Percentiles rank a stretch among this genome's conserved stretches.
phyloP scores from a whole-genome alignment of 78 protist genomes.

The Mantamonas sphyraenae region DNA sequence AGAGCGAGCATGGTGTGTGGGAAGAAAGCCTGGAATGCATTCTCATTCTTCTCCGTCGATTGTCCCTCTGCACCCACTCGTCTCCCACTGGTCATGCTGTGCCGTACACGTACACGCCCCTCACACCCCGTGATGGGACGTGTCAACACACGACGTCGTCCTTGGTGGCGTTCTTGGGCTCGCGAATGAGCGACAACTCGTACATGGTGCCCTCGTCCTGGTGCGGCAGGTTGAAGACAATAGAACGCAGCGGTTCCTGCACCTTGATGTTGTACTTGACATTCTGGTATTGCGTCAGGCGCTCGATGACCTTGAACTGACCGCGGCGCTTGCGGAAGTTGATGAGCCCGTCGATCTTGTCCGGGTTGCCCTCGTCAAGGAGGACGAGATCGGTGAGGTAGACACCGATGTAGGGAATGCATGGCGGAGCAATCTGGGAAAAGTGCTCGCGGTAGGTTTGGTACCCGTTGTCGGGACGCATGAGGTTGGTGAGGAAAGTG shows the following conservation, averaged over 20 bases:
- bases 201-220: not conserved
- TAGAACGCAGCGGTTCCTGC: not conserved
- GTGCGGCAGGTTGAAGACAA: not conserved
- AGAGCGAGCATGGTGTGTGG: too few relatives aligned
- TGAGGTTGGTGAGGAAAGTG: not conserved
- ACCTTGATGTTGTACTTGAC: not conserved
- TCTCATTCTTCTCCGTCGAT: too few relatives aligned
- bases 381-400: constrained; percentile 60
- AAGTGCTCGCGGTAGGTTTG: constrained; percentile 45
- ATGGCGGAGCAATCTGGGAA: constrained; percentile 38
- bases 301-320: not conserved
- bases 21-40: too few relatives aligned
- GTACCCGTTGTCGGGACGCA: constrained; percentile 21
- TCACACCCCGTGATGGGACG: too few relatives aligned
- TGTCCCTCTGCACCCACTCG: too few relatives aligned
- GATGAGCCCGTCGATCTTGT: constrained; percentile 19
- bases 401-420: too few relatives aligned
- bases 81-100: too few relatives aligned
- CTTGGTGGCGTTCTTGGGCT: not conserved
- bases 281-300: not conserved
- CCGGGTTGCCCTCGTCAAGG: constrained; percentile 62
- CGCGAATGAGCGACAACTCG: not conserved
- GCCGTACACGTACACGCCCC: too few relatives aligned
- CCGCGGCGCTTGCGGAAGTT: constrained; percentile 17
- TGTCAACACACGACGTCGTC: too few relatives aligned